Evolutionary conservation across 116 monocot species (phyloP).

Genomic region (Zostera marina): DNA sequence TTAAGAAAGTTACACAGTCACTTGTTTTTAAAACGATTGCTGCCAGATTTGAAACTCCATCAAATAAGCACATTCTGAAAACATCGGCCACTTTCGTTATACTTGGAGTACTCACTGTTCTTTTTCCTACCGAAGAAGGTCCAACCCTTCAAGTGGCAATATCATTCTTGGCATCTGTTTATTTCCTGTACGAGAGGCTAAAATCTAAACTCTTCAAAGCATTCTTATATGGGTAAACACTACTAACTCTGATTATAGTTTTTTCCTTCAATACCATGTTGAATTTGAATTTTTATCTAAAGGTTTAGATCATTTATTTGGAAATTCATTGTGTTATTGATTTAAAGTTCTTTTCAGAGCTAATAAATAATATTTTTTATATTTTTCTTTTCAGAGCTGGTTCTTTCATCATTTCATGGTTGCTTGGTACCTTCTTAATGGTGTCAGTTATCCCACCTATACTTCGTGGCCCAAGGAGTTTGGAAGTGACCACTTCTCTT

Average conservation of each 20-base stretch:
- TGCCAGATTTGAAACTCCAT: slow-evolving; percentile 71
- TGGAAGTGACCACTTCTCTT: slow-evolving; percentile 72
- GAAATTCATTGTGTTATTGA: not conserved
- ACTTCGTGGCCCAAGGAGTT: slow-evolving; percentile 56
- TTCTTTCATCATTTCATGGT: slow-evolving; percentile 69
- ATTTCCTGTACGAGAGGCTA: slow-evolving; percentile 63
- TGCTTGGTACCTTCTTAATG: slow-evolving; percentile 85
- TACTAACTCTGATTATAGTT: not conserved
- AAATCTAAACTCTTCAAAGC: slow-evolving; percentile 35
- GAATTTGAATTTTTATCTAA: too few relatives aligned
- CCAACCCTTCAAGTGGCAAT: slow-evolving; percentile 93
- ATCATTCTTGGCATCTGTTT: slow-evolving; percentile 63
- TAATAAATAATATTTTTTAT: not conserved
- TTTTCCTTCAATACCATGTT: too few relatives aligned
- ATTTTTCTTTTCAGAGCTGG: slow-evolving; percentile 39
- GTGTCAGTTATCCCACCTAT: slow-evolving; percentile 80
- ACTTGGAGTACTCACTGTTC: slow-evolving; percentile 64
- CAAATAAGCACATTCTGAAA: slow-evolving; percentile 47
- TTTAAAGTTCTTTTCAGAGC: too few relatives aligned
- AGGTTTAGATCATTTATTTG: too few relatives aligned
- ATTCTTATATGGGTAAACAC: slow-evolving; percentile 66
- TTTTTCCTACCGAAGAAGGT: slow-evolving; percentile 98
- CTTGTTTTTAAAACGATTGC: slow-evolving; percentile 43
- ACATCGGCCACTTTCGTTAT: slow-evolving; percentile 40
- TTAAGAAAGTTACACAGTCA: slow-evolving; percentile 62